phyloP scores from a whole-genome alignment of 1,139 yeast genomes.

The Wickerhamomyces sp. region DNA sequence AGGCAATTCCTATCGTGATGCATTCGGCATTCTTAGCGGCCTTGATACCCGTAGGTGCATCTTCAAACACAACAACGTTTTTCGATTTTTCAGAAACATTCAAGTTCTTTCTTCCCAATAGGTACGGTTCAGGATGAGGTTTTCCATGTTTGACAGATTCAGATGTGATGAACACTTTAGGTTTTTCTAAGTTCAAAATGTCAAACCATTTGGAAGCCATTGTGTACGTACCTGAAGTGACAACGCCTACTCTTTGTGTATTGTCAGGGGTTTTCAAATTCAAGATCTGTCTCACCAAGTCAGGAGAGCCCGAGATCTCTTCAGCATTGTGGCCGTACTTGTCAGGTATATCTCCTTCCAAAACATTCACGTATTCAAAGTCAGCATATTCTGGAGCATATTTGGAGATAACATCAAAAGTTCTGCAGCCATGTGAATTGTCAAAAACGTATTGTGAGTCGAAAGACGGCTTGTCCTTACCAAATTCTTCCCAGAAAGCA shows the following conservation, averaged over 20 bases:
- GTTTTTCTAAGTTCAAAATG: slow-evolving; percentile 55
- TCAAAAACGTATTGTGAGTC: slow-evolving; percentile 69
- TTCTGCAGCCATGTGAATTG: slow-evolving; percentile 78
- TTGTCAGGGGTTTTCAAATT: slow-evolving; percentile 26
- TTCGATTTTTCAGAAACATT: slow-evolving; percentile 42
- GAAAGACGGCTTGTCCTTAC: slow-evolving; percentile 63
- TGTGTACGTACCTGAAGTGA: slow-evolving; percentile 73
- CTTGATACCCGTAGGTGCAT: slow-evolving; percentile 79
- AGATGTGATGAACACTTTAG: slow-evolving; percentile 73
- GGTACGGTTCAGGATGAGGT: slow-evolving; percentile 82
- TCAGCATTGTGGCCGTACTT: slow-evolving; percentile 64
- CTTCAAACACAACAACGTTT: slow-evolving; percentile 71
- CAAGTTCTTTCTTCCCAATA: slow-evolving; percentile 58
- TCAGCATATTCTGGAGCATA: slow-evolving; percentile 72
- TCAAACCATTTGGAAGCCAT: slow-evolving; percentile 79
- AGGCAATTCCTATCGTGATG: slow-evolving; percentile 74
- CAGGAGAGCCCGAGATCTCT: slow-evolving; percentile 74
- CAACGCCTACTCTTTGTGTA: slow-evolving; percentile 57
- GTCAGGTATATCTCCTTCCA: slow-evolving; percentile 72
- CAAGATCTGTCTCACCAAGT: slow-evolving; percentile 48
- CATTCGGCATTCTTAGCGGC: slow-evolving; percentile 86
- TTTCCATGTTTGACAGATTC: slow-evolving; percentile 37
- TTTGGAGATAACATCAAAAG: slow-evolving; percentile 67
- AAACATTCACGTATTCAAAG: slow-evolving; percentile 54
- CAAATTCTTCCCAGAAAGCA: slow-evolving; percentile 74